phyloP scores from a whole-genome alignment of 495 filamentous ascomycete genomes.

The Cetradonia linearis region DNA sequence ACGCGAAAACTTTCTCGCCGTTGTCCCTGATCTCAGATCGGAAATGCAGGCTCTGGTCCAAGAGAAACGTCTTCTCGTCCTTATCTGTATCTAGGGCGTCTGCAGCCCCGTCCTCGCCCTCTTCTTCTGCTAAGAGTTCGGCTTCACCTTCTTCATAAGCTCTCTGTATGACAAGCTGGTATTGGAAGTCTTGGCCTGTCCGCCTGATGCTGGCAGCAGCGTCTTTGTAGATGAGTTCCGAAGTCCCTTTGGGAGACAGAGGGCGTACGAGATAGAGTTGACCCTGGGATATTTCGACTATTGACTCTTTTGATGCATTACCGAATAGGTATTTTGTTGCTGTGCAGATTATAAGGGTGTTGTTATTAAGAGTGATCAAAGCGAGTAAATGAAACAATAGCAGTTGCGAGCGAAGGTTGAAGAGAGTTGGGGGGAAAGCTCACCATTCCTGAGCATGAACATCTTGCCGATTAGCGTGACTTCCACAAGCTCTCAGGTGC shows the following conservation, averaged over 20 bases:
- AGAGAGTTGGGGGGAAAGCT: slow-evolving; percentile 27
- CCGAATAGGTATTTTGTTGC: slow-evolving; percentile 89
- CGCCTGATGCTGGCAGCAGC: slow-evolving; percentile 80
- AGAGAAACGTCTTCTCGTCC: slow-evolving; percentile 93
- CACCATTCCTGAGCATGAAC: slow-evolving; percentile 67
- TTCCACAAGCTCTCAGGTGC: neutral
- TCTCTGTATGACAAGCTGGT: slow-evolving; percentile 90
- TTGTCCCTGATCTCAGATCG: slow-evolving; percentile 68
- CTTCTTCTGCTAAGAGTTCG: slow-evolving; percentile 75
- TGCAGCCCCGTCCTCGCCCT: slow-evolving; percentile 62
- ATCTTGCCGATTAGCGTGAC: slow-evolving; percentile 30
- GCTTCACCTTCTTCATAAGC: slow-evolving; percentile 97
- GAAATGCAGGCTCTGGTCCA: slow-evolving; percentile 85
- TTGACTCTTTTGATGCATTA: slow-evolving; percentile 82
- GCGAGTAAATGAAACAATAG: neutral
- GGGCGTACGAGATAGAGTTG: slow-evolving; percentile 96
- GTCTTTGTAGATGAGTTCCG: slow-evolving; percentile 98
- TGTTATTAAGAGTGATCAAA: slow-evolving; percentile 28
- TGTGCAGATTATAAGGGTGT: slow-evolving; percentile 27
- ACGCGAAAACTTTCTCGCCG: slow-evolving; percentile 75
- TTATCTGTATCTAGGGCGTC: slow-evolving; percentile 58
- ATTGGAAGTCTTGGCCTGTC: slow-evolving; percentile 89
- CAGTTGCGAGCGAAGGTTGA: slow-evolving; percentile 17
- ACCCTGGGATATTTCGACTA: slow-evolving; percentile 89
- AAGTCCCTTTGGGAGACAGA: slow-evolving; percentile 90